A percentile compares a stretch with the other conserved stretches of the same genome.
phyloP scores from a whole-genome alignment of 768 basidiomycete genomes.

The Xanthoconium stramineum region DNA sequence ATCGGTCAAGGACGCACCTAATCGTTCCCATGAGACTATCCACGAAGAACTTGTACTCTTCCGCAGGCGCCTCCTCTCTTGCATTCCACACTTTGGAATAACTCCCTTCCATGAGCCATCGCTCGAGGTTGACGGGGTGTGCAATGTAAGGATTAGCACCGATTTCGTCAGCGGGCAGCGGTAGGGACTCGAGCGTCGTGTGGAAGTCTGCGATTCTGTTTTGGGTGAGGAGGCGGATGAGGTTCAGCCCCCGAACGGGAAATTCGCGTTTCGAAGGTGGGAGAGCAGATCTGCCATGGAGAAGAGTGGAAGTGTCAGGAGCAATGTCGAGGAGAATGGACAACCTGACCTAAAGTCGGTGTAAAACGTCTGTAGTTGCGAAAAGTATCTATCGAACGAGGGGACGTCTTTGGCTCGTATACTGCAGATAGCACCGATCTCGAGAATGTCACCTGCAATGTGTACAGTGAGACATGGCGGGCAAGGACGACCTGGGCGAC shows the following conservation, averaged over 20 bases:
- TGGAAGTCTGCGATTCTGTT: slow-evolving; percentile 98
- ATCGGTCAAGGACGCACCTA: slow-evolving; percentile 46
- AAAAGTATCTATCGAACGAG: slow-evolving; percentile 93
- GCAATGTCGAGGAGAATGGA: slow-evolving; percentile 2
- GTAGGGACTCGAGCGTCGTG: slow-evolving; percentile 89
- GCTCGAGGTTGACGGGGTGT: slow-evolving; percentile 88
- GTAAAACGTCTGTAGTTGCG: slow-evolving; percentile 88
- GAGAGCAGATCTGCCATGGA: slow-evolving; percentile 54
- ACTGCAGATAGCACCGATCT: slow-evolving; percentile 93
- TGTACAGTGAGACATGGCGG: not conserved
- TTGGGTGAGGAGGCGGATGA: slow-evolving; percentile 91
- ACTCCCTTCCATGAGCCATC: slow-evolving; percentile 98
- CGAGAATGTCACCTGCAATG: slow-evolving; percentile 81
- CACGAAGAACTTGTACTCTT: slow-evolving; percentile 93
- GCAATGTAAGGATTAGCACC: slow-evolving; percentile 68
- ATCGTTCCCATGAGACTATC: slow-evolving; percentile 94
- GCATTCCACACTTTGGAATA: slow-evolving; percentile 99
- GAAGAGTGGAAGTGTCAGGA: slow-evolving; percentile 1
- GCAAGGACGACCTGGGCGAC: slow-evolving; percentile 26
- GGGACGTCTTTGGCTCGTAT: slow-evolving; percentile 85
- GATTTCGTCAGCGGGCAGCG: slow-evolving; percentile 63
- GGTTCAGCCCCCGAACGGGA: slow-evolving; percentile 86
- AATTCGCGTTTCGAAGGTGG: slow-evolving; percentile 85
- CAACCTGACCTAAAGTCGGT: slow-evolving; percentile 69
- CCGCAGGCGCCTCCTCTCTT: slow-evolving; percentile 85